Conservation (phyloP, 148 eudicot species). For the Cornus kousa region DNA sequence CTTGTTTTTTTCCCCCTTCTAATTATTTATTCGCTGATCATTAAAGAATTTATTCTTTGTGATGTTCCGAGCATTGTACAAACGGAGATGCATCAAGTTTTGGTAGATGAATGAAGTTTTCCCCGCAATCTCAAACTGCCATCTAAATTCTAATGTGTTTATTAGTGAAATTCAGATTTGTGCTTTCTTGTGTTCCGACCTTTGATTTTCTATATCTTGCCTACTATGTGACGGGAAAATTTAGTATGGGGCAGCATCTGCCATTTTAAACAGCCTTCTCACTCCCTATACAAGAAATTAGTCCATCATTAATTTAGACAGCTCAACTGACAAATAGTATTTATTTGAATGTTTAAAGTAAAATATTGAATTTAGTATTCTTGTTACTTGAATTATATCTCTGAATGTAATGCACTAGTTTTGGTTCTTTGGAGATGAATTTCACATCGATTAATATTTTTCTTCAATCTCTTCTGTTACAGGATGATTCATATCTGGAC, state of each 20-base stretch:
- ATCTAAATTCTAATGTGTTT: too few species aligned
- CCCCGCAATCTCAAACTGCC: neutral
- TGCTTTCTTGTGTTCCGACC: neutral
- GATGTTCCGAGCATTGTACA: too few species aligned
- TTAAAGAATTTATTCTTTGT: too few species aligned
- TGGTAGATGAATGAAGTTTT: too few species aligned
- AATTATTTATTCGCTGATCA: too few species aligned
- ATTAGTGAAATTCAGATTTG: too few species aligned
- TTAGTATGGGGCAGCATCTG: neutral
- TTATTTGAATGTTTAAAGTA: neutral
- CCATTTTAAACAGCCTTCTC: neutral
- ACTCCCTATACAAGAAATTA: neutral
- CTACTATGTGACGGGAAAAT: neutral
- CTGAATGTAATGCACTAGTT: neutral
- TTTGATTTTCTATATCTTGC: too few species aligned
- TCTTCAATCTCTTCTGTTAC: slow-evolving; percentile 15
- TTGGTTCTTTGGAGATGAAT: neutral
- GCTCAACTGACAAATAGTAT: neutral
- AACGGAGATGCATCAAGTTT: too few species aligned
- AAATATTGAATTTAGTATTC: neutral
- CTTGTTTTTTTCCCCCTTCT: too few species aligned
- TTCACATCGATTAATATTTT: neutral
- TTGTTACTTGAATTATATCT: neutral
- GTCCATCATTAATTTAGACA: neutral
- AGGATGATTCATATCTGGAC: slow-evolving; percentile 60